These are phyloP conservation scores for Pyricularia sp. DNA, from an alignment of 2,329 filamentous ascomycete species.

Conservation along the genomic window DNA sequence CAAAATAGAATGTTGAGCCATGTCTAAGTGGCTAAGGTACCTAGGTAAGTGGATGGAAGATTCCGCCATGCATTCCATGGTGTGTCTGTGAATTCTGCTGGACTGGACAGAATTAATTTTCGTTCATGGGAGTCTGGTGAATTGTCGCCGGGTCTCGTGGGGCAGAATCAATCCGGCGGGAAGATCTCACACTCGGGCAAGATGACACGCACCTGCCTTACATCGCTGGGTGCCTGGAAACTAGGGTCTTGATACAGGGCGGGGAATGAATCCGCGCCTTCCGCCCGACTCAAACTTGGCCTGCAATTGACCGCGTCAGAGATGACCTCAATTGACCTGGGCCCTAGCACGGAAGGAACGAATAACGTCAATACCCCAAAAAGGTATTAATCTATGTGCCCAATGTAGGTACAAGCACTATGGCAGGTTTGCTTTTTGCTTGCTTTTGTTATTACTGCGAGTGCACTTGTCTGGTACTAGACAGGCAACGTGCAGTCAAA, in stretches of 20 bases:
- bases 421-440: too few relatives aligned
- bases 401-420: too few relatives aligned
- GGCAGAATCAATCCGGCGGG: not conserved
- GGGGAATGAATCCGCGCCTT: not conserved
- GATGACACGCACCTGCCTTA: not conserved
- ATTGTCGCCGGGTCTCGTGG: not conserved
- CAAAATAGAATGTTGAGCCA: not conserved
- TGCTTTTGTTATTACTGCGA: not conserved
- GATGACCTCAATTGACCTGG: not conserved
- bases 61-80: not conserved
- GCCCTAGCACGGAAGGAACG: not conserved
- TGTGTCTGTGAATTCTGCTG: not conserved
- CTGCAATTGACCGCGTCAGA: not conserved
- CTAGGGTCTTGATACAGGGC: not conserved
- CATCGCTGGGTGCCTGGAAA: not conserved
- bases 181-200: not conserved
- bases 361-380: not conserved
- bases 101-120: not conserved
- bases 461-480: not conserved
- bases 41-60: not conserved
- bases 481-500: not conserved
- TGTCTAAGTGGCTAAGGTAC: not conserved
- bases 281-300: not conserved
- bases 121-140: not conserved
- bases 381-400: not conserved